phyloP scores from a whole-genome alignment of 1,139 yeast species.

The Blastobotrys capitulatus region DNA sequence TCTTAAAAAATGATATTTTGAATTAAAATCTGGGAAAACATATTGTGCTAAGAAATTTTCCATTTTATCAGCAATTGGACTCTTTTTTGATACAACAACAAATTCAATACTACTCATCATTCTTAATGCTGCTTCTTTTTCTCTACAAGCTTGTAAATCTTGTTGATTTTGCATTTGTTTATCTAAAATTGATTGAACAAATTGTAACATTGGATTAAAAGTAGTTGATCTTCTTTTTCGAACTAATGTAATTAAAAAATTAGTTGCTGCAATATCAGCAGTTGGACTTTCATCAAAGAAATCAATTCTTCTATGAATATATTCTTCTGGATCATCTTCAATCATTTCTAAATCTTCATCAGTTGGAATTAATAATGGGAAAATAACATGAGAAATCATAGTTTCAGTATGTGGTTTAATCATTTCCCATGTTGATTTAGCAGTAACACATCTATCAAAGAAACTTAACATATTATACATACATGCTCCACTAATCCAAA shows the following conservation, averaged over 20 bases:
- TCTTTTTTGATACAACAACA: conserved; percentile 47
- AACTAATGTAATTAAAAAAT: conserved; percentile 66
- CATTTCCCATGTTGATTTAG: conserved; percentile 63
- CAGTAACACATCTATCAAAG: conserved; percentile 63
- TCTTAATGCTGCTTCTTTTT: conserved; percentile 75
- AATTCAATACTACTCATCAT: conserved; percentile 70
- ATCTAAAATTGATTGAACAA: conserved; percentile 53
- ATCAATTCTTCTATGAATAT: conserved; percentile 75
- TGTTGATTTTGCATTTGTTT: conserved; percentile 38
- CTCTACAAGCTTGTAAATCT: conserved; percentile 57
- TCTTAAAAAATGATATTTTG: conserved; percentile 64
- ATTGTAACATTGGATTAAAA: conserved; percentile 58
- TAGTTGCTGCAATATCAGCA: conserved; percentile 77
- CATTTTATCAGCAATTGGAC: conserved; percentile 60
- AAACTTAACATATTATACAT: conserved; percentile 64
- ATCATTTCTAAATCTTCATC: conserved; percentile 67
- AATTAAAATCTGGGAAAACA: conserved; percentile 67
- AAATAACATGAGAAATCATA: conserved; percentile 66
- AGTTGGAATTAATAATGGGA: conserved; percentile 70
- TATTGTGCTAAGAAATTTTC: conserved; percentile 59
- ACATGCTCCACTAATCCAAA: conserved; percentile 68
- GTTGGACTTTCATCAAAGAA: conserved; percentile 66
- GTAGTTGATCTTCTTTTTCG: conserved; percentile 56
- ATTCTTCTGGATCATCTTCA: conserved; percentile 88
- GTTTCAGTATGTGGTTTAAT: conserved; percentile 65